Base-by-base conservation (phyloP, 148 eudicot genomes). In the Pouteria glomerata region DNA sequence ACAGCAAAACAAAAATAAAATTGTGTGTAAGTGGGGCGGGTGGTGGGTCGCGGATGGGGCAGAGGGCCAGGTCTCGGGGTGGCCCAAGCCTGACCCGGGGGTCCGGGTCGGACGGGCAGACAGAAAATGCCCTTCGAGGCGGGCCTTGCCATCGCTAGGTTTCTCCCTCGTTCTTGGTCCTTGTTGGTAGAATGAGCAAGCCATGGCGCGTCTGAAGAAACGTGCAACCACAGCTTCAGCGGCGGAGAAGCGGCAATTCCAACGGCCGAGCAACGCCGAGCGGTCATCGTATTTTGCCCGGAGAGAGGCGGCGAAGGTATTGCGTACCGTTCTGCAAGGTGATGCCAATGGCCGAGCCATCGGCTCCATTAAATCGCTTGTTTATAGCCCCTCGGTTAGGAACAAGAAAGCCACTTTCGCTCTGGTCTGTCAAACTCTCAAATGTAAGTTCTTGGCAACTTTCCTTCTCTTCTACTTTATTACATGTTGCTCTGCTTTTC, bases 391-490 rank as follows among this genome's bases (percentile, higher is more conserved):
- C 47, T 70, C 86, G 24, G 76, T 93, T 21, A 77, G 96, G 37
- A 93, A 93, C 79, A 93, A 93, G 62, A 90, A 84, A 80, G 93
- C 82, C 68, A 88, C 98, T 16, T 93, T 80, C 41, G 98, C 96
- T 52, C 82, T 93, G 35, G 87, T 93, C 27, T 93, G 96, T 76
- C 89, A 93, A 85, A 93, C 98, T 57, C 93, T 93, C 59, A 93
- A 93, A 66, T 68, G 98, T 93, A 75, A 29, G 82, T 71, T 50
- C 57, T 50, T n/a, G 27, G 21, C 45, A 65, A 41, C 72, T 18
- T 68, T 41, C 69, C 67, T 37, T 33, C 35, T 34, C 26, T 0
- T 16, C 24, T 16, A 42, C 19, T 63, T 31, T 4, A 15, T 12
- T 77, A 55, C 52, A 19, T 58, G 8, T 42, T 47, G 41, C 6